These are phyloP conservation scores for Saururus chinensis DNA, from an alignment of 164 flowering plant species.

Conservation along the genomic window DNA sequence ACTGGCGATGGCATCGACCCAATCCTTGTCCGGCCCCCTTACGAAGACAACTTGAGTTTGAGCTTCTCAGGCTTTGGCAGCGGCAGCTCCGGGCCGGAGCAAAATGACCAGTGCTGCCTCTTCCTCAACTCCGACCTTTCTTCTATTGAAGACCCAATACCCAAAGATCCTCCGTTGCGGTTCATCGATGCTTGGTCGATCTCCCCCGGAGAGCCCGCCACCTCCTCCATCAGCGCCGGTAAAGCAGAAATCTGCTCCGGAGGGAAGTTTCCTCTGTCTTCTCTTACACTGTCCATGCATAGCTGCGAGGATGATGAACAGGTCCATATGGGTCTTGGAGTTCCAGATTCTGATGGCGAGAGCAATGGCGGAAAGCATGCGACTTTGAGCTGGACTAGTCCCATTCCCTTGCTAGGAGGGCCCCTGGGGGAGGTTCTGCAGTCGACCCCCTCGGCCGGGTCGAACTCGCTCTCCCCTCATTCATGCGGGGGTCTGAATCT, in stretches of 20 bases:
- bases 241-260: conserved; percentile 11
- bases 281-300: conserved; percentile 49
- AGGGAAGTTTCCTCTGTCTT: conserved; percentile 24
- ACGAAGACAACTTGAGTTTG: conserved; percentile 18
- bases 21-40: conserved; percentile 7
- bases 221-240: conserved; percentile 5
- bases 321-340: conserved; percentile 19
- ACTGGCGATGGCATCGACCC: conserved; percentile 3
- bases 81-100: conserved; percentile 6
- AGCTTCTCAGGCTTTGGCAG: conserved; percentile 12
- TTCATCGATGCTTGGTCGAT: conserved; percentile 69
- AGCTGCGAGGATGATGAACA: conserved; percentile 19
- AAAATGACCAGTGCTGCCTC: conserved; percentile 16
- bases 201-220: conserved; percentile 8
- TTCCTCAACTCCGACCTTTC: conserved; percentile 17
- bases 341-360: conserved; percentile 13
- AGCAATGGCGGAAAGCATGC: conserved; percentile 11
- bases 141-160: conserved; percentile 5
- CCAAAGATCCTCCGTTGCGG: conserved; percentile 24
- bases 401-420: conserved; percentile 55
- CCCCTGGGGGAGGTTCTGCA: conserved; percentile 74
- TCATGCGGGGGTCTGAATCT: conserved; percentile 26
- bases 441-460: conserved; percentile 20
- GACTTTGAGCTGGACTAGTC: conserved; percentile 35
- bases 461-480: conserved; percentile 16